Conservation (phyloP, 305 asterid genomes). For the Solanum hybrid region DNA sequence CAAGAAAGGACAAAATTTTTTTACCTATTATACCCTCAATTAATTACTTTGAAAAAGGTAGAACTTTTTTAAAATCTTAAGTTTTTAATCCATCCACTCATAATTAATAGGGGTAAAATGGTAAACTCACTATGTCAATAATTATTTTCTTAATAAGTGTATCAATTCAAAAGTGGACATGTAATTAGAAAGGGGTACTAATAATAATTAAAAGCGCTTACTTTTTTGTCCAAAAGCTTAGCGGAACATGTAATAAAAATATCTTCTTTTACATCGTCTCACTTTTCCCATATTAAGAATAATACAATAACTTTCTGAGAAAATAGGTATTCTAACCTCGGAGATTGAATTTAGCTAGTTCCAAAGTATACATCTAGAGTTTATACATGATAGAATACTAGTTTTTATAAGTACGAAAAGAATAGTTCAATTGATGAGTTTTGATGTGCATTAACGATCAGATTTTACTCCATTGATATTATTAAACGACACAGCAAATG, state of each 20-base stretch:
- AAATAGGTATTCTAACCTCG: background rate
- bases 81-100: no score
- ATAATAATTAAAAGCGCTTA: background rate
- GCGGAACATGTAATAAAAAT: background rate
- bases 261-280: background rate
- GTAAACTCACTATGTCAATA: no score
- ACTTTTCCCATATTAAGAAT: background rate
- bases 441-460: background rate
- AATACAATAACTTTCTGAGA: background rate
- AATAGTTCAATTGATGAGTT: background rate
- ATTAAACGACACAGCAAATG: background rate
- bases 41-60: no score
- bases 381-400: background rate
- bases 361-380: background rate
- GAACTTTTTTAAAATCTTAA: no score
- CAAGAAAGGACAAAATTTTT: no score
- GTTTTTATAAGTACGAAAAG: background rate
- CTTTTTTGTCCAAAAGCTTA: background rate
- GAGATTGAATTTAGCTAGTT: background rate
- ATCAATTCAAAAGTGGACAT: no score
- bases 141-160: no score
- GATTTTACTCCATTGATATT: background rate
- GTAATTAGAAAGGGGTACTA: fast-evolving
- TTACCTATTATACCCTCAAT: no score
- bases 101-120: no score